Evolutionary conservation across 202 grass and related monocot species (phyloP), one percentile per base, ranked within the genome.

Genomic region (Zizania palustris): DNA sequence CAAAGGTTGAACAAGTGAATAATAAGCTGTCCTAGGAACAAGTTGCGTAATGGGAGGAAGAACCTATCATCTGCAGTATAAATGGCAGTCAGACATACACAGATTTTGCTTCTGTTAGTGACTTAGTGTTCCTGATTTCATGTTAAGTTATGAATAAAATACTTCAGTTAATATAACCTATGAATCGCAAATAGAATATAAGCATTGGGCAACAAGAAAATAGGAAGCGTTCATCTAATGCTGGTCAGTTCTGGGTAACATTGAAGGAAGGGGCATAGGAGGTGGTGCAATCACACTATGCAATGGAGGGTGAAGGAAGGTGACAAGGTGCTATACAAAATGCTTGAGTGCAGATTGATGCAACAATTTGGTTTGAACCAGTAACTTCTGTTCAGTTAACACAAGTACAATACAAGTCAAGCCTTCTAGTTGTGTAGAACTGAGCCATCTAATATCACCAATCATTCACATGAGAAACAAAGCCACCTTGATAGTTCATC

Each of bases 261-360:
- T 37, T 16, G 34, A 82, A 63, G 11, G 16, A 63, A 59, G 34
- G 9, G 12, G 12, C 11, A 63, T 5, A 63, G 13, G 35, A 77
- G 72, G 16, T 38, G 12, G 21, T 16, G 37, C 43, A 68, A 38
- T 19, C 40, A 65, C 37, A 84, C n/a, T 50, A 15, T n/a, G n/a
- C n/a, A n/a, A n/a, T n/a, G n/a, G n/a, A n/a, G n/a, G n/a, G n/a
- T n/a, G n/a, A 87, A 73, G 43, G 13, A 53, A 69, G 80, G n/a
- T 3, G 9, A 73, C 35, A 53, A 56, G 69, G 22, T 5, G 4
- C 62, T 15, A 7, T 57, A 11, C 20, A 59, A 40, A 62, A 22
- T 5, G 11, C 21, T 54, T 60, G 1, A 5, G 9, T 60, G 41
- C 67, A 44, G 45, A 82, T 22, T 73, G 12, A 73, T 72, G 71